Conservation (phyloP, 164 flowering plant species). For the Piper betle region DNA sequence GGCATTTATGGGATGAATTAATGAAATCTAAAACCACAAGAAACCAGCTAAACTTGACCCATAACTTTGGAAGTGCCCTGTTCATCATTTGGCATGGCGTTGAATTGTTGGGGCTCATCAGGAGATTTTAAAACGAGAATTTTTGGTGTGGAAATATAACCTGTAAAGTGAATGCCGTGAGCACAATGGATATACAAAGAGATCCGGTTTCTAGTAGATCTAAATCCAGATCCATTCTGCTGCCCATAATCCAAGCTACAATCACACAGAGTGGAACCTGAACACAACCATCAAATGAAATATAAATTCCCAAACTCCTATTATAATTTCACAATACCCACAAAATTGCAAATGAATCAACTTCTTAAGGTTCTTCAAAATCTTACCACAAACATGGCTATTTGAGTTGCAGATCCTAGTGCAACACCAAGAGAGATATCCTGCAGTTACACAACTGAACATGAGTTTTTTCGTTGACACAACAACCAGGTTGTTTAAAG, state of each 20-base stretch:
- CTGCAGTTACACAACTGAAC: constrained; percentile 25
- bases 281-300: neutral
- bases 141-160: constrained; percentile 1
- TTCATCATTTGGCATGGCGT: too few relatives aligned
- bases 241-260: constrained; percentile 68
- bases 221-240: constrained; percentile 66
- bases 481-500: neutral
- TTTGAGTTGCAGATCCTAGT: constrained; percentile 88
- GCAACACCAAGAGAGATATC: constrained; percentile 88
- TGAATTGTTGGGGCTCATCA: too few relatives aligned
- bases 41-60: too few relatives aligned
- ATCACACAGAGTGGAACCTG: constrained; percentile 73
- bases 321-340: too few relatives aligned
- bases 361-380: neutral
- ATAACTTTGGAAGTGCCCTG: too few relatives aligned
- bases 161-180: constrained; percentile 31
- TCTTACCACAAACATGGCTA: constrained; percentile 83
- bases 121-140: too few relatives aligned
- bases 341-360: neutral
- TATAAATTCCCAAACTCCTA: neutral
- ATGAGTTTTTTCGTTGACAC: neutral
- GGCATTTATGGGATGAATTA: too few relatives aligned
- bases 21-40: too few relatives aligned
- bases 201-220: constrained; percentile 57
- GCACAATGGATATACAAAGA: constrained; percentile 51